Percentiles rank a stretch among this genome's conserved stretches.
phyloP scores from a whole-genome alignment of 768 basidiomycete species.

The Dioszegia aurantiaca region DNA sequence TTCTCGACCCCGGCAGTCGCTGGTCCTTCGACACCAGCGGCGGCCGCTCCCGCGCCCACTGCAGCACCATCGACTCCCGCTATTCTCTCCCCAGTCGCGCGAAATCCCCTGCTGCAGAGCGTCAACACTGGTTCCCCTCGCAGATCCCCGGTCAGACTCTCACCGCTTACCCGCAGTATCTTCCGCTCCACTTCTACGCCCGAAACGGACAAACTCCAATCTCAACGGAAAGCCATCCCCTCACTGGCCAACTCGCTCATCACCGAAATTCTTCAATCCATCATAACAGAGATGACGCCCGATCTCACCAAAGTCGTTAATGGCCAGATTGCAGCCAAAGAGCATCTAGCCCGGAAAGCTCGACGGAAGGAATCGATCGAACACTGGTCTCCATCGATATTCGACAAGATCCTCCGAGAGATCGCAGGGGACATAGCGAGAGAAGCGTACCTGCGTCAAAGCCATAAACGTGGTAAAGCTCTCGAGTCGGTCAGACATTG shows the following conservation, averaged over 20 bases:
- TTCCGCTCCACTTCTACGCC: not conserved
- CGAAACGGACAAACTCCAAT: not conserved
- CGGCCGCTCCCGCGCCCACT: not conserved
- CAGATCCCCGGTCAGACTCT: not conserved
- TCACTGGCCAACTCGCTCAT: conserved; percentile 21
- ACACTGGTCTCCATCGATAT: conserved; percentile 12
- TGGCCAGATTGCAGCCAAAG: conserved; percentile 23
- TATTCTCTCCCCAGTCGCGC: not conserved
- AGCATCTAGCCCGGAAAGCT: conserved; percentile 18
- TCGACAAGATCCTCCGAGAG: conserved; percentile 21
- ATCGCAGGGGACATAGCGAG: conserved; percentile 8
- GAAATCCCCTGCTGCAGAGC: not conserved
- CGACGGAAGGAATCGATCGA: conserved; percentile 22
- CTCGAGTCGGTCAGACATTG: conserved; percentile 19
- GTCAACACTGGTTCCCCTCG: too few relatives aligned
- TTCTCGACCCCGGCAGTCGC: conserved; percentile 5
- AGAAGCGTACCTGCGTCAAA: conserved; percentile 15
- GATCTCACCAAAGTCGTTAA: conserved; percentile 23
- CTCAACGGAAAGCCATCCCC: conserved; percentile 14
- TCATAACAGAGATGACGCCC: conserved; percentile 18
- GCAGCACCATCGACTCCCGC: conserved; percentile 1
- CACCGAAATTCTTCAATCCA: conserved; percentile 19
- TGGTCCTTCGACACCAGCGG: not conserved
- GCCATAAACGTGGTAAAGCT: conserved; percentile 14
- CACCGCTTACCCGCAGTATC: conserved; percentile 1